Evolutionary conservation across 139 green algal genomes (phyloP).

Genomic region (Pseudopediastrum boryanum): DNA sequence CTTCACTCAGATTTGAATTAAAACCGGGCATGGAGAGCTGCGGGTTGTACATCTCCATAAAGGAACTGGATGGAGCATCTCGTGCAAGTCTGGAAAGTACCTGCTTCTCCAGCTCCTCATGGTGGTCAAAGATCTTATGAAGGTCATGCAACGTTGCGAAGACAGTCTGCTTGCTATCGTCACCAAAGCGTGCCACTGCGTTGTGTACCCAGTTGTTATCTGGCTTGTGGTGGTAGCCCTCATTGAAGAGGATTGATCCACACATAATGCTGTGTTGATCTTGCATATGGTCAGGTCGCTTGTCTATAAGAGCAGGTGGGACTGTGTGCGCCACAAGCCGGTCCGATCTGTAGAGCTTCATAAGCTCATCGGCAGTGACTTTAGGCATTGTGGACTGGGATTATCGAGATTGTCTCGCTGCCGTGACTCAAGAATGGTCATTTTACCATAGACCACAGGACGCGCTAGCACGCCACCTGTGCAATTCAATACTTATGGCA

Average conservation of each 20-base stretch:
- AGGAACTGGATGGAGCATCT: no score
- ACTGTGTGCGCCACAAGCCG: slow-evolving; percentile 21
- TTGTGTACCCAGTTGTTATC: slow-evolving; percentile 16
- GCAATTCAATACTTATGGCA: no score
- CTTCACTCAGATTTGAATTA: no score
- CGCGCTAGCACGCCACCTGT: no score
- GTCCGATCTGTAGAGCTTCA: slow-evolving; percentile 14
- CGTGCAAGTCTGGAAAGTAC: no score
- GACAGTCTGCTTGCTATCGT: not conserved
- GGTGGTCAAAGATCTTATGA: slow-evolving; percentile 12
- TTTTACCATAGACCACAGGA: no score
- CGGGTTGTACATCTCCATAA: no score
- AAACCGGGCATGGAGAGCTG: no score
- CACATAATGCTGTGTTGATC: not conserved
- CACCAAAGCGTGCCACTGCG: slow-evolving; percentile 23
- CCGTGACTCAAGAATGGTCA: no score
- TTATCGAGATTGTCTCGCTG: no score
- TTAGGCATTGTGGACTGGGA: no score
- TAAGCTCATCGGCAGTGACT: no score
- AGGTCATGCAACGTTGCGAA: slow-evolving; percentile 30
- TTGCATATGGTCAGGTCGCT: slow-evolving; percentile 8
- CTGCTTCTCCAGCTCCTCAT: slow-evolving; percentile 19
- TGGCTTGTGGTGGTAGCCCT: not conserved
- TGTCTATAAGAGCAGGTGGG: slow-evolving; percentile 2
- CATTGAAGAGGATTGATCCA: slow-evolving; percentile 11